phyloP scores from a whole-genome alignment of 164 flowering plant species.

The Malania oleifera region DNA sequence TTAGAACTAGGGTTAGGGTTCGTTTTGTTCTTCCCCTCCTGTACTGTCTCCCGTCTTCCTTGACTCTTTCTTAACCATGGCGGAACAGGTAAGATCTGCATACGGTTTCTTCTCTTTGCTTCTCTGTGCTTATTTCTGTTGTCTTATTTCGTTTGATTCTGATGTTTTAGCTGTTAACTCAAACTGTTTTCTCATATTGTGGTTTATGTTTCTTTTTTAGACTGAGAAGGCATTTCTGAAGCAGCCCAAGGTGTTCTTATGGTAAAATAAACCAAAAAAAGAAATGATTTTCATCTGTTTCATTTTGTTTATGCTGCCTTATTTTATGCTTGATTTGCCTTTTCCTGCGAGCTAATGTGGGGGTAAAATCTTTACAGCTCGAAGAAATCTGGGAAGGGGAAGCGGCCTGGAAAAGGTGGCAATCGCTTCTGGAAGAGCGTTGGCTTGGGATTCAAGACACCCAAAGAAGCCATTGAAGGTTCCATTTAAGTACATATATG shows the following conservation, averaged over 20 bases:
- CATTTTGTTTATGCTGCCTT: not conserved
- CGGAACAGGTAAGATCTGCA: constrained; percentile 18
- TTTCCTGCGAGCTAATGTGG: not conserved
- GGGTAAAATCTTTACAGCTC: constrained; percentile 23
- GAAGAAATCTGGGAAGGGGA: constrained; percentile 48
- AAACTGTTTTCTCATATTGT: not conserved
- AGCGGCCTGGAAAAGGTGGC: constrained; percentile 59
- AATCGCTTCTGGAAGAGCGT: constrained; percentile 49
- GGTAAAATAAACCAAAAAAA: not conserved
- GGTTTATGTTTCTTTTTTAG: not conserved
- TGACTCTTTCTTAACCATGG: constrained; percentile 19
- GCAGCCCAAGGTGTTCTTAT: constrained; percentile 20
- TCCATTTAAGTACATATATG: not conserved
- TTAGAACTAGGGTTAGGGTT: constrained; percentile 6
- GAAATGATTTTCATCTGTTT: not conserved
- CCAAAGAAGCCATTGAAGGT: constrained; percentile 55
- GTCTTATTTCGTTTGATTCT: not conserved
- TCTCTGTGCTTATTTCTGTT: not conserved
- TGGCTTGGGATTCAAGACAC: constrained; percentile 56
- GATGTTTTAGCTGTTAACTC: too few species aligned
- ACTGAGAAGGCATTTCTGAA: constrained; percentile 24
- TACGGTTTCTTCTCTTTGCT: not conserved
- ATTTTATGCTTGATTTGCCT: not conserved
- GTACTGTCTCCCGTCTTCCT: not conserved
- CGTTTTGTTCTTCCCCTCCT: too few species aligned